phyloP scores from a whole-genome alignment of 768 basidiomycete genomes.

The Kwoniella mangroviensis region DNA sequence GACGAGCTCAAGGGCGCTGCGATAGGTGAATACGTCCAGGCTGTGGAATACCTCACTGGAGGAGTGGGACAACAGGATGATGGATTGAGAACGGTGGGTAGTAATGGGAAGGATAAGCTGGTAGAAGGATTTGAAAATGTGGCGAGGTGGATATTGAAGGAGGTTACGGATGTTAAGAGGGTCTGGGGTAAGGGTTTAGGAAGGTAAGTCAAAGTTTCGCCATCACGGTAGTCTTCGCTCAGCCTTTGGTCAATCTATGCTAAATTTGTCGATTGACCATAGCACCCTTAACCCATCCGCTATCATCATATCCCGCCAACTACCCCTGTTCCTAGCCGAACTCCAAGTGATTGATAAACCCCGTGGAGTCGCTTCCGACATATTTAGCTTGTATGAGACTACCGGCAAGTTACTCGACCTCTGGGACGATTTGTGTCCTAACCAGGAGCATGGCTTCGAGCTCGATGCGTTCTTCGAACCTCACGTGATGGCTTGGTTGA shows the following conservation, averaged over 20 bases:
- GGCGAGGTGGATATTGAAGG: slow-evolving; percentile 54
- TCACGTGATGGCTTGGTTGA: slow-evolving; percentile 55
- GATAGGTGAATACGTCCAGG: slow-evolving; percentile 53
- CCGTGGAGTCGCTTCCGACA: slow-evolving; percentile 39
- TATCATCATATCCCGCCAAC: slow-evolving; percentile 54
- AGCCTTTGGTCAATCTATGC: too few relatives aligned
- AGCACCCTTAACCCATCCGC: slow-evolving; percentile 49
- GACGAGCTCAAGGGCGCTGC: slow-evolving; percentile 53
- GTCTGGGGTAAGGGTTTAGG: slow-evolving; percentile 47
- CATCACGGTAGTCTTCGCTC: too few relatives aligned
- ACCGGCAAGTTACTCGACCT: slow-evolving; percentile 41
- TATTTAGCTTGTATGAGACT: slow-evolving; percentile 54
- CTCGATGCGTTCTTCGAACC: slow-evolving; percentile 57
- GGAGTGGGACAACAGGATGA: slow-evolving; percentile 29
- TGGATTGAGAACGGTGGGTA: slow-evolving; percentile 8
- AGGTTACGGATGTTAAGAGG: slow-evolving; percentile 37
- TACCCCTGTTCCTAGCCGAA: slow-evolving; percentile 56
- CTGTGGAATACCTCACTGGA: slow-evolving; percentile 38
- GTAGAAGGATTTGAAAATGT: slow-evolving; percentile 51
- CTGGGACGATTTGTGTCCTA: slow-evolving; percentile 55
- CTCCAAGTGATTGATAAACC: slow-evolving; percentile 52
- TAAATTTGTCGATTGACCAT: not conserved
- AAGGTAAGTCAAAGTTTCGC: slow-evolving; percentile 35
- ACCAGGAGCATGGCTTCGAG: slow-evolving; percentile 52
- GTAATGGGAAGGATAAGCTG: slow-evolving; percentile 32